phyloP scores from a whole-genome alignment of 1,284 basidiomycete genomes.

The Hypsizygus ulmarius region DNA sequence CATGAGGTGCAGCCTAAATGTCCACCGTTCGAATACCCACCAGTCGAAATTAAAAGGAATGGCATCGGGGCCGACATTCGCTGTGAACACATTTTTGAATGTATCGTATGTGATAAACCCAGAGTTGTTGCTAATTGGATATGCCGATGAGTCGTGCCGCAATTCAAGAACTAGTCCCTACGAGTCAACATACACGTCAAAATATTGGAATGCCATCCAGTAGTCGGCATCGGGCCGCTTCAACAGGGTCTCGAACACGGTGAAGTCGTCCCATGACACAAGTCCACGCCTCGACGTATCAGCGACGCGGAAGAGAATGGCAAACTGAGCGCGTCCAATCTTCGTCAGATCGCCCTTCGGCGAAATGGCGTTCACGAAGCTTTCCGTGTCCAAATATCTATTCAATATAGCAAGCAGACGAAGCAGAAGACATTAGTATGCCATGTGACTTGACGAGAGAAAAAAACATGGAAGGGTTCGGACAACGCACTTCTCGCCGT shows the following conservation, averaged over 20 bases:
- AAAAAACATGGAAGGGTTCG: slow-evolving; percentile 10
- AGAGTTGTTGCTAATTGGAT: slow-evolving; percentile 65
- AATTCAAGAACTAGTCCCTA: not conserved
- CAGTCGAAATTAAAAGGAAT: slow-evolving; percentile 96
- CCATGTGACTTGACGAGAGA: slow-evolving; percentile 23
- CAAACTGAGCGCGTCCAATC: slow-evolving; percentile 84
- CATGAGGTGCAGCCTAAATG: slow-evolving; percentile 3
- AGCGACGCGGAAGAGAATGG: slow-evolving; percentile 87
- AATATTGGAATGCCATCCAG: slow-evolving; percentile 95
- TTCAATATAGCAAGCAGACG: slow-evolving; percentile 11
- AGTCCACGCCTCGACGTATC: slow-evolving; percentile 76
- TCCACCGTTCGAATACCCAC: slow-evolving; percentile 37
- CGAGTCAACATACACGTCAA: slow-evolving; percentile 75
- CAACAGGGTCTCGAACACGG: slow-evolving; percentile 86
- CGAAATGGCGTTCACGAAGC: slow-evolving; percentile 91
- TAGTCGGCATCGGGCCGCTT: slow-evolving; percentile 93
- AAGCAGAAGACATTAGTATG: not conserved
- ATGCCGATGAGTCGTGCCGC: slow-evolving; percentile 4
- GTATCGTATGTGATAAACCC: slow-evolving; percentile 90
- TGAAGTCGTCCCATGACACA: slow-evolving; percentile 93
- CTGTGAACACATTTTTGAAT: slow-evolving; percentile 87
- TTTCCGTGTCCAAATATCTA: slow-evolving; percentile 78
- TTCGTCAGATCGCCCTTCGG: slow-evolving; percentile 80
- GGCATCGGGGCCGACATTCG: slow-evolving; percentile 75
- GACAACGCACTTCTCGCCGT: slow-evolving; percentile 76